A percentile compares a stretch with the other conserved stretches of the same genome.
phyloP scores from a whole-genome alignment of 108 stramenopile genomes.

The Seminavis robusta region DNA sequence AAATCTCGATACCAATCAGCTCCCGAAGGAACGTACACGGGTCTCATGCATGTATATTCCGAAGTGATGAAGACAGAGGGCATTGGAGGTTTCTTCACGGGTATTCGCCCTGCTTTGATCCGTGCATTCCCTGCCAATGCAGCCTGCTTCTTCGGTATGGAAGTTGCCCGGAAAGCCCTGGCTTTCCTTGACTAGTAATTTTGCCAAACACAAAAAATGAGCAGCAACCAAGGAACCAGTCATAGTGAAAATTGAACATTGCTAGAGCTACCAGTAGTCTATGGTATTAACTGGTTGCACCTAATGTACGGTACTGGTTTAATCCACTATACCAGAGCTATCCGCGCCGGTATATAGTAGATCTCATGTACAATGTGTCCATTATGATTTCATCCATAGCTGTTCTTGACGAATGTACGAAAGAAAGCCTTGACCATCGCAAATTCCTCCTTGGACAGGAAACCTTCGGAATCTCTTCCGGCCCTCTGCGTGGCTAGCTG shows the following conservation, averaged over 20 bases:
- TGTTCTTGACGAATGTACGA: not conserved
- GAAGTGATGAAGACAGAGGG: slow-evolving; percentile 76
- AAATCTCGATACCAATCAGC: slow-evolving; percentile 83
- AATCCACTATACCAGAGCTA: not conserved
- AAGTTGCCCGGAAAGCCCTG: slow-evolving; percentile 62
- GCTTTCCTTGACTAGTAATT: slow-evolving; percentile 61
- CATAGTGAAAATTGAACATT: not conserved
- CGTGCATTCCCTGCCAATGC: slow-evolving; percentile 91
- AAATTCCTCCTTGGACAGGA: slow-evolving; percentile 35
- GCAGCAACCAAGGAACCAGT: slow-evolving; percentile 2
- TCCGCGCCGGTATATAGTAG: not conserved
- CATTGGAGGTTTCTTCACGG: slow-evolving; percentile 60
- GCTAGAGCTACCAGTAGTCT: not conserved
- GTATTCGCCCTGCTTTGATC: slow-evolving; percentile 80
- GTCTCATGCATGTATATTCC: slow-evolving; percentile 56
- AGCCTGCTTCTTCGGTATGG: slow-evolving; percentile 89
- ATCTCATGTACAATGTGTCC: not conserved
- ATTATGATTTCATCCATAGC: not conserved
- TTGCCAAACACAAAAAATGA: not conserved
- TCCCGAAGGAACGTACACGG: slow-evolving; percentile 65
- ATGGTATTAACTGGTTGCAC: no score
- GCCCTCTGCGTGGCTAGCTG: slow-evolving; percentile 14
- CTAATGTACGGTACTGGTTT: no score
- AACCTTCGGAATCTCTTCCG: slow-evolving; percentile 9
- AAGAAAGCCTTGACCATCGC: slow-evolving; percentile 38